A percentile compares a stretch with the other conserved stretches of the same genome.
Evolutionary conservation across 2,329 filamentous ascomycete species (phyloP).

Genomic region (Microsporum ferrugineum): DNA sequence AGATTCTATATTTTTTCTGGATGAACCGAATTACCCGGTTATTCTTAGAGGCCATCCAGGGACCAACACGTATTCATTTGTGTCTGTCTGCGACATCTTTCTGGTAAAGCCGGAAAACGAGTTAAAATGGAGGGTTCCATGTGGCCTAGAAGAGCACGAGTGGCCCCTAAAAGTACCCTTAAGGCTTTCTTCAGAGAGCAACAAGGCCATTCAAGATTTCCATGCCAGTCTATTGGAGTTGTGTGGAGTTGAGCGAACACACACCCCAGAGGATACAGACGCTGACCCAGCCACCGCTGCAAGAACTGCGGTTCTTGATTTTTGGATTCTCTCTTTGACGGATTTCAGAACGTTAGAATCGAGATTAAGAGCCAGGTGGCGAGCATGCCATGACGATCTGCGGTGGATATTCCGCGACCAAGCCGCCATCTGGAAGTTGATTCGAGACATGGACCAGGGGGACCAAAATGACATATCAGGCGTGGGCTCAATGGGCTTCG

Average conservation of each 20-base stretch:
- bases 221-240: neutral
- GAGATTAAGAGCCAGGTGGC: neutral
- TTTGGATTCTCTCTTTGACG: neutral
- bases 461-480: neutral
- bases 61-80: neutral
- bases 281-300: neutral
- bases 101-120: neutral
- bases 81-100: neutral
- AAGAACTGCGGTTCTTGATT: neutral
- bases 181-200: neutral
- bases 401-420: slow-evolving; percentile 1
- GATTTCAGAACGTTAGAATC: neutral
- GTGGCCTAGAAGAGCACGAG: neutral
- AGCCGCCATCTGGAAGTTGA: neutral
- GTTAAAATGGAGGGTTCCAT: neutral
- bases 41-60: neutral
- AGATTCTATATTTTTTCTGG: slow-evolving; percentile 3
- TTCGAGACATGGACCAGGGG: neutral
- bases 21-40: neutral
- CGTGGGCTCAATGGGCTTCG: neutral
- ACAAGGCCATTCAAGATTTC: neutral
- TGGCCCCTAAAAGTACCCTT: neutral
- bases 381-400: neutral
- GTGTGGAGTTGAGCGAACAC: neutral
- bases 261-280: neutral